phyloP scores from a whole-genome alignment of 768 basidiomycete species.

The Baorangia bicolor region DNA sequence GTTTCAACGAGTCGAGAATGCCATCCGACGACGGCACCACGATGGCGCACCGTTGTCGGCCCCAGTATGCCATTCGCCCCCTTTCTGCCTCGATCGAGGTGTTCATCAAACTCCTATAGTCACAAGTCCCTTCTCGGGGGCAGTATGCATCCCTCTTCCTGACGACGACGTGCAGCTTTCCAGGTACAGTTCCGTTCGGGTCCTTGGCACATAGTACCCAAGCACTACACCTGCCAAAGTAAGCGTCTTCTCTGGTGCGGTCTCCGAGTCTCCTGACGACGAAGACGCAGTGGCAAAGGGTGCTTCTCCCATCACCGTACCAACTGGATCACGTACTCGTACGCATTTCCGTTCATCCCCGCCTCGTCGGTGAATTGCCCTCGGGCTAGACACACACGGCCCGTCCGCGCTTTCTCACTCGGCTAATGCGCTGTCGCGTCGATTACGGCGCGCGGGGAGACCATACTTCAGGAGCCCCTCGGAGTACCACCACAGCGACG shows the following conservation, averaged over 20 bases:
- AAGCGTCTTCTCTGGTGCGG: slow-evolving; percentile 9
- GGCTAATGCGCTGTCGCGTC: slow-evolving; percentile 8
- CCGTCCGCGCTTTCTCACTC: slow-evolving; percentile 4
- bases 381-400: neutral
- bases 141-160: neutral
- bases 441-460: neutral
- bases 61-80: too few species aligned
- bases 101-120: neutral
- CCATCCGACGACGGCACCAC: too few species aligned
- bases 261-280: slow-evolving; percentile 3
- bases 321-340: slow-evolving; percentile 18
- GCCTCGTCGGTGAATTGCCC: slow-evolving; percentile 1
- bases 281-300: neutral
- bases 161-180: neutral
- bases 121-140: neutral
- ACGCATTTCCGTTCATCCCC: slow-evolving; percentile 4
- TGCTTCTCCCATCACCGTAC: slow-evolving; percentile 15
- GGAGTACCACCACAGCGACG: neutral
- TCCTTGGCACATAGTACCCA: neutral
- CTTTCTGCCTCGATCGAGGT: too few species aligned
- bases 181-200: neutral
- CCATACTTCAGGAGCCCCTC: neutral
- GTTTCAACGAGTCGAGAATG: too few species aligned
- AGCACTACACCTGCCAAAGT: slow-evolving; percentile 18
- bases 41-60: too few species aligned